These are phyloP conservation scores for Dothideomycetes sp. DNA, from an alignment of 2,329 filamentous ascomycete genomes.

Conservation along the genomic window DNA sequence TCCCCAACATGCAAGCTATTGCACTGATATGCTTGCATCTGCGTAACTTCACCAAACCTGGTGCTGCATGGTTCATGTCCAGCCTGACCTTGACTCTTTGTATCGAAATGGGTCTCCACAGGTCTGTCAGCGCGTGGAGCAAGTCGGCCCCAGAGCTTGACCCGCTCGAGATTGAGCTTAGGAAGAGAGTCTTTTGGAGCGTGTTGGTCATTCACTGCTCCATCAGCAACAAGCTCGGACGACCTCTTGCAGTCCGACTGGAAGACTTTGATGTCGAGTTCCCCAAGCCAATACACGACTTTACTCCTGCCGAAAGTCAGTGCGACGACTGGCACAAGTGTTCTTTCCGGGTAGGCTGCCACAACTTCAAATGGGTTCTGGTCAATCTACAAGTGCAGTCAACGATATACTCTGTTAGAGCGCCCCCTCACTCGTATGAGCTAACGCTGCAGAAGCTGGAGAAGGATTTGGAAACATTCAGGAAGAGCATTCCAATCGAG, in stretches of 20 bases:
- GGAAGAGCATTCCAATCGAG: constrained; percentile 51
- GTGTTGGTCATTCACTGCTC: constrained; percentile 55
- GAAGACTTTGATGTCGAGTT: constrained; percentile 73
- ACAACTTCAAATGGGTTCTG: constrained; percentile 53
- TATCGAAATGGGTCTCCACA: constrained; percentile 65
- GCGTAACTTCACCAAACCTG: constrained; percentile 69
- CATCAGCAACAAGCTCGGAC: constrained; percentile 64
- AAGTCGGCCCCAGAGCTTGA: constrained; percentile 36
- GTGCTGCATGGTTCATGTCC: constrained; percentile 58
- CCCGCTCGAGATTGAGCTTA: constrained; percentile 58
- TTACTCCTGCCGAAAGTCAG: constrained; percentile 47
- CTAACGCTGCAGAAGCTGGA: constrained; percentile 55
- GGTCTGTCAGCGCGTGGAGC: constrained; percentile 52
- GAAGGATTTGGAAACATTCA: constrained; percentile 50
- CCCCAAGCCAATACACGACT: constrained; percentile 60
- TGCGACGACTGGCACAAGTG: constrained; percentile 43
- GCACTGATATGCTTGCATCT: constrained; percentile 61
- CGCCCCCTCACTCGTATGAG: constrained; percentile 52
- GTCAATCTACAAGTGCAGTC: constrained; percentile 64
- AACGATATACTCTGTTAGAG: constrained; percentile 61
- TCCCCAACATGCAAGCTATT: constrained; percentile 62
- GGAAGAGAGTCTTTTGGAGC: constrained; percentile 69
- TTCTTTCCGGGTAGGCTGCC: constrained; percentile 55
- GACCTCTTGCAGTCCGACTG: constrained; percentile 62
- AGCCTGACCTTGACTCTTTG: constrained; percentile 56